phyloP scores from a whole-genome alignment of 208 protist genomes.

The Trichomonas tenax region DNA sequence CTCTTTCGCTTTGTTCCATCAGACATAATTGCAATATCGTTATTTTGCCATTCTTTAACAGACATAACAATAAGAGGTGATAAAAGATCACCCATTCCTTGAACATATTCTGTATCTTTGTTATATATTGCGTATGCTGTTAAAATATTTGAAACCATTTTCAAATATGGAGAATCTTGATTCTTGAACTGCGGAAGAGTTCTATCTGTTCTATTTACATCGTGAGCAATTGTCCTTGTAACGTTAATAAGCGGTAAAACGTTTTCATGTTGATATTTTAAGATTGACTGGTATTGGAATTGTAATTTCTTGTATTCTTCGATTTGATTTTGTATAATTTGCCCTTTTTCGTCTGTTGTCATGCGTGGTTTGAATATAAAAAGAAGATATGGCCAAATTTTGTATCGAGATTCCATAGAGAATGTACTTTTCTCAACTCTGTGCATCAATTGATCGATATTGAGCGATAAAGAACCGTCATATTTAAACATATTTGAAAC shows the following conservation, averaged over 20 bases:
- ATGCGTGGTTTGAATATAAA: background rate
- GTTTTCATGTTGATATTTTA: background rate
- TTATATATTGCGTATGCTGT: background rate
- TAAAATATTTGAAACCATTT: background rate
- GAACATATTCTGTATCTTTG: background rate
- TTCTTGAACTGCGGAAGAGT: background rate
- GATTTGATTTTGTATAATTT: background rate
- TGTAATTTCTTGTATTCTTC: background rate
- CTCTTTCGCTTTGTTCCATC: background rate
- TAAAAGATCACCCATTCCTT: background rate
- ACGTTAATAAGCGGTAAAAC: background rate
- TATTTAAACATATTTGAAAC: background rate
- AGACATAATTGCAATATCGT: background rate
- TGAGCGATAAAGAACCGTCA: background rate
- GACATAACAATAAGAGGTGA: background rate
- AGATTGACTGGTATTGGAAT: background rate
- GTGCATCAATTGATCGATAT: background rate
- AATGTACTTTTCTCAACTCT: background rate
- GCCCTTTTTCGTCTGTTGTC: background rate
- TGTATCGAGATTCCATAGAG: background rate
- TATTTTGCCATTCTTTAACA: background rate
- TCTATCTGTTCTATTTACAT: background rate
- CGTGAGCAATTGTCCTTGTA: background rate
- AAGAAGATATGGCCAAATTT: background rate
- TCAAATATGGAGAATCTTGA: background rate